Conservation (phyloP, 2,329 filamentous ascomycete species). For the Trichoderma brevicompactum region DNA sequence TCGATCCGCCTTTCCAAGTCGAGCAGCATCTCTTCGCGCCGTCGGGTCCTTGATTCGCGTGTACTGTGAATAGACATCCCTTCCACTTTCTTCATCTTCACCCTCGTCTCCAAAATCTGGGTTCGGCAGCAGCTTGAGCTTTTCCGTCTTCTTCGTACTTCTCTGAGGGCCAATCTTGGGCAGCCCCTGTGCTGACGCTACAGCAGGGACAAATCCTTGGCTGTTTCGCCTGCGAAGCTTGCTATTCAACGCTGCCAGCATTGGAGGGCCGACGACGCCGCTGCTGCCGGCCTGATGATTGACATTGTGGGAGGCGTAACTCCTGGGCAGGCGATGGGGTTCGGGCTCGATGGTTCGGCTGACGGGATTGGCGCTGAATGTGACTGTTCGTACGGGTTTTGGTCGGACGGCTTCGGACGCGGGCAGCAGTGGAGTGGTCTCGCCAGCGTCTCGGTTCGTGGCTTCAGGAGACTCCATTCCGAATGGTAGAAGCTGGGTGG, state of each 20-base stretch:
- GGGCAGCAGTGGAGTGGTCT: constrained; percentile 27
- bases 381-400: constrained; percentile 63
- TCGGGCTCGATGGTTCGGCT: constrained; percentile 63
- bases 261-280: constrained; percentile 52
- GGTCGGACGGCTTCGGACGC: constrained; percentile 18
- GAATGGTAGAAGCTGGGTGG: background rate
- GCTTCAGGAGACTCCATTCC: constrained; percentile 22
- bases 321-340: constrained; percentile 37
- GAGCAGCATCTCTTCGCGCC: constrained; percentile 86
- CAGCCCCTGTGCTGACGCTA: constrained; percentile 40
- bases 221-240: constrained; percentile 87
- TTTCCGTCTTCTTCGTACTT: constrained; percentile 94
- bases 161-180: constrained; percentile 90
- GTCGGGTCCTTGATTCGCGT: constrained; percentile 97
- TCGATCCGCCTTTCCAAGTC: constrained; percentile 90
- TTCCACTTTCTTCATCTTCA: constrained; percentile 83
- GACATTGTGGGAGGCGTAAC: constrained; percentile 38
- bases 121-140: constrained; percentile 94
- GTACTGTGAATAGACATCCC: constrained; percentile 97
- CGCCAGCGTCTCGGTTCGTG: constrained; percentile 6
- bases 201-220: constrained; percentile 59
- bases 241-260: constrained; percentile 81
- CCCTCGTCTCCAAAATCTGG: constrained; percentile 79
- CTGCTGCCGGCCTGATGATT: constrained; percentile 37
- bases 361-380: constrained; percentile 73